Evolutionary conservation across 768 basidiomycete species (phyloP), one percentile per base, ranked within the genome.

Genomic region (Exidia glandulosa): DNA sequence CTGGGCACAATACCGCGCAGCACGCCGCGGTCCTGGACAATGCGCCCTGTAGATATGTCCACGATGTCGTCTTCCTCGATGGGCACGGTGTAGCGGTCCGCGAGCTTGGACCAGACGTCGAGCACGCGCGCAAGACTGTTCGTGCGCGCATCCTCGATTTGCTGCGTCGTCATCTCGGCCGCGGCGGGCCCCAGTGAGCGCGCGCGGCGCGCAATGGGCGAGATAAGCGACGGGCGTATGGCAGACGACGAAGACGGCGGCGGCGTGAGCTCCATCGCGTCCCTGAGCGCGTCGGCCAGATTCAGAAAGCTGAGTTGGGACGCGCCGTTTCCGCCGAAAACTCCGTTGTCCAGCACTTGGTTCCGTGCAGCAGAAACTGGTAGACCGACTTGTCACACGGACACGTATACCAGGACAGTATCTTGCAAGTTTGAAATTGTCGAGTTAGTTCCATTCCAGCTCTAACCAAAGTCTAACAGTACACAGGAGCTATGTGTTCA

Each of bases 401-500:
- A n/a, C n/a, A n/a, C n/a, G n/a, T n/a, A n/a, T n/a, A n/a, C n/a
- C n/a, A n/a, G n/a, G n/a, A n/a, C n/a, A n/a, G n/a, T n/a, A n/a
- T n/a, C n/a, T n/a, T n/a, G n/a, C n/a, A n/a, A n/a, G n/a, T n/a
- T n/a, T n/a, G n/a, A n/a, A n/a, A n/a, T n/a, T n/a, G n/a, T n/a
- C n/a, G n/a, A n/a, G n/a, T n/a, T n/a, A n/a, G n/a, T n/a, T n/a
- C n/a, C n/a, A n/a, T n/a, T n/a, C n/a, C n/a, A n/a, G n/a, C n/a
- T n/a, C n/a, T n/a, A n/a, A n/a, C n/a, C n/a, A n/a, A n/a, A n/a
- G n/a, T n/a, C n/a, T n/a, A n/a, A n/a, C n/a, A n/a, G n/a, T n/a
- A n/a, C 12, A 36, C 34, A 16, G 7, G 41, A 6, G 41, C n/a
- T 45, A 23, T 45, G 41, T 45, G 23, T 23, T 45, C 41, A 97